Percentiles rank a stretch among this genome's conserved stretches.
These are phyloP conservation scores for Botrytis squamosa DNA, from an alignment of 2,329 filamentous ascomycete species.

Conservation along the genomic window DNA sequence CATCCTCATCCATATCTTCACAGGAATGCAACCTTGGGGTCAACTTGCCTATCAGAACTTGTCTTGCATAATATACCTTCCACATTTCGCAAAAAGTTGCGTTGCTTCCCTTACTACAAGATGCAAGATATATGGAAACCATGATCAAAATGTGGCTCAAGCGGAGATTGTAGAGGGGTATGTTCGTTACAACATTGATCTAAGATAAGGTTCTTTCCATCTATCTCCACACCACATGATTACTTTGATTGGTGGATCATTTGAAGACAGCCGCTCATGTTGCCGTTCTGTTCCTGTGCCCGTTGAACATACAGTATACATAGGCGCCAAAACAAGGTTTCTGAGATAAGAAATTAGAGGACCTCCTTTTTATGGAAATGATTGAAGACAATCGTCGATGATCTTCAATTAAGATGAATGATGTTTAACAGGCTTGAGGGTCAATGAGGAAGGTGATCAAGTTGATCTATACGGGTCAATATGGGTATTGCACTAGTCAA, in stretches of 20 bases:
- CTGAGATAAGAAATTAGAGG: constrained; percentile 19
- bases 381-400: neutral
- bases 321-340: constrained; percentile 15
- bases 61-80: constrained; percentile 5
- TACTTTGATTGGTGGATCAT: constrained; percentile 11
- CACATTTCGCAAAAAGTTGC: neutral
- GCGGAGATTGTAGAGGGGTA: neutral
- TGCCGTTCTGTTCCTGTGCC: neutral
- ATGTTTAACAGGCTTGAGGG: neutral
- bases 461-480: constrained; percentile 3
- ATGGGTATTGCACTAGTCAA: neutral
- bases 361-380: constrained; percentile 20
- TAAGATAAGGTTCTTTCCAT: constrained; percentile 16
- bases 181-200: neutral
- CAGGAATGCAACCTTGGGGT: neutral
- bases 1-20: neutral
- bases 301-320: neutral
- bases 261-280: constrained; percentile 12
- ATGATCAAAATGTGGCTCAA: neutral
- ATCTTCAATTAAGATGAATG: constrained; percentile 7
- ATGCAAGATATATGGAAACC: constrained; percentile 6
- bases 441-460: constrained; percentile 18
- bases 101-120: neutral
- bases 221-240: neutral
- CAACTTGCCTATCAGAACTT: neutral